A percentile compares a stretch with the other conserved stretches of the same genome.
Conservation (phyloP, 768 basidiomycete genomes). For the Crassisporium funariophilum region DNA sequence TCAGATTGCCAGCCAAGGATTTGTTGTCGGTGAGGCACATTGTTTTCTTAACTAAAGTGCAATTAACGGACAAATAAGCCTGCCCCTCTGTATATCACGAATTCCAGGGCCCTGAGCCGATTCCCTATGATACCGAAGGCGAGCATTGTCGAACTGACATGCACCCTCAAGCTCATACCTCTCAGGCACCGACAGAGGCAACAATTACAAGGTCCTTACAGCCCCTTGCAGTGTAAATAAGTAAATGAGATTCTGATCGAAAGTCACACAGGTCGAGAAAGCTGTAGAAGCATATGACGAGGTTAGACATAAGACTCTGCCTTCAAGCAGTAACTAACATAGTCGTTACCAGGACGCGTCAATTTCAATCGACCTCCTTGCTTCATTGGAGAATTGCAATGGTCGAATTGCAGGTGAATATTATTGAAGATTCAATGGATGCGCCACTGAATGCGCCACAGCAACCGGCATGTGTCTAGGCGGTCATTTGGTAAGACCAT, state of each 20-base stretch:
- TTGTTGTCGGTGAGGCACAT: slow-evolving; percentile 65
- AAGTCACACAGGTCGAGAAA: slow-evolving; percentile 75
- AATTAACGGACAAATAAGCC: slow-evolving; percentile 41
- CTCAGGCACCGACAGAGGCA: slow-evolving; percentile 65
- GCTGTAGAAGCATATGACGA: slow-evolving; percentile 86
- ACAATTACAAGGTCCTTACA: slow-evolving; percentile 77
- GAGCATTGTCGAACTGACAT: not conserved
- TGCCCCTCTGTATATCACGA: slow-evolving; percentile 91
- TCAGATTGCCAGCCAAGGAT: slow-evolving; percentile 87
- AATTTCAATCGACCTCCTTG: slow-evolving; percentile 74
- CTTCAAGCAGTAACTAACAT: not conserved
- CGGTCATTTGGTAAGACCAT: slow-evolving; percentile 69
- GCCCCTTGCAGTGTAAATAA: not conserved
- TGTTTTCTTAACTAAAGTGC: not conserved
- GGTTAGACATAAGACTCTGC: slow-evolving; percentile 40
- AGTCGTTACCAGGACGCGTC: slow-evolving; percentile 64
- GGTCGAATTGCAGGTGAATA: slow-evolving; percentile 84
- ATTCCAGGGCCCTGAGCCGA: slow-evolving; percentile 85
- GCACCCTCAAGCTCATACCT: not conserved
- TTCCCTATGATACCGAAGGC: slow-evolving; percentile 90
- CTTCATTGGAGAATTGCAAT: slow-evolving; percentile 78
- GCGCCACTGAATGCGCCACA: slow-evolving; percentile 23
- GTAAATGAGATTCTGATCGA: not conserved
- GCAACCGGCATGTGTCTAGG: slow-evolving; percentile 92
- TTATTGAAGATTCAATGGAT: slow-evolving; percentile 9